These are phyloP conservation scores for Paramecium sexaurelia DNA, from an alignment of 73 alveolate genomes.

Conservation along the genomic window DNA sequence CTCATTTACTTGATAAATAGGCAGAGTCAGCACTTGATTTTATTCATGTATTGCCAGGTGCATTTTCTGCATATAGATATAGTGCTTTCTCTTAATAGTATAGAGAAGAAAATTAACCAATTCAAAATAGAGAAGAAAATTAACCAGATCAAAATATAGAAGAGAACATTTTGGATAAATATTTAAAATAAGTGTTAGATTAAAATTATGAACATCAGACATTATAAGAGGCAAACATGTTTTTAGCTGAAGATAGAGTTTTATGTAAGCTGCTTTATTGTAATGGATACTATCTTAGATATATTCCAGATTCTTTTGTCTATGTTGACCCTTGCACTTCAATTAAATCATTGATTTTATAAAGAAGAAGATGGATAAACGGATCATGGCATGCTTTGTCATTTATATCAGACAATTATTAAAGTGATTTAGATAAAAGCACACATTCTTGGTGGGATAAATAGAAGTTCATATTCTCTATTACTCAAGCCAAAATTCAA, in stretches of 20 bases:
- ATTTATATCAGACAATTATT: conserved; percentile 41
- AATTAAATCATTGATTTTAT: conserved; percentile 44
- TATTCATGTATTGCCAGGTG: conserved; percentile 75
- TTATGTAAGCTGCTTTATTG: conserved; percentile 35
- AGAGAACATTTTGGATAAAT: neutral
- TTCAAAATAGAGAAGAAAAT: neutral
- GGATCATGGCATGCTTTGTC: conserved; percentile 75
- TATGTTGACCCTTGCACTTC: conserved; percentile 75
- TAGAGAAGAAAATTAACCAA: neutral
- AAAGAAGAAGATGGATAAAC: conserved; percentile 80
- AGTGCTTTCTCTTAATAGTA: conserved; percentile 28
- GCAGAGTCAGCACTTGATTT: conserved; percentile 69
- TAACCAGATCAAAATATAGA: neutral
- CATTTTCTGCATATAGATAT: conserved; percentile 72
- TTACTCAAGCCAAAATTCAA: neutral
- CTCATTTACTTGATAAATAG: conserved; percentile 71
- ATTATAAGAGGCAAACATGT: conserved; percentile 67
- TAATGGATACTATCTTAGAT: conserved; percentile 57
- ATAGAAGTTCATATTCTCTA: neutral
- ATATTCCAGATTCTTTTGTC: conserved; percentile 69
- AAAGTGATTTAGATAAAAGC: neutral
- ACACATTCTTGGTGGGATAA: conserved; percentile 47
- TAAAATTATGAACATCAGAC: conserved; percentile 37
- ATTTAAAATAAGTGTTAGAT: conserved; percentile 54
- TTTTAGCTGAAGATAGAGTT: conserved; percentile 80